These are phyloP conservation scores for Suillus tomentosus DNA, from an alignment of 768 basidiomycete genomes.

Conservation along the genomic window DNA sequence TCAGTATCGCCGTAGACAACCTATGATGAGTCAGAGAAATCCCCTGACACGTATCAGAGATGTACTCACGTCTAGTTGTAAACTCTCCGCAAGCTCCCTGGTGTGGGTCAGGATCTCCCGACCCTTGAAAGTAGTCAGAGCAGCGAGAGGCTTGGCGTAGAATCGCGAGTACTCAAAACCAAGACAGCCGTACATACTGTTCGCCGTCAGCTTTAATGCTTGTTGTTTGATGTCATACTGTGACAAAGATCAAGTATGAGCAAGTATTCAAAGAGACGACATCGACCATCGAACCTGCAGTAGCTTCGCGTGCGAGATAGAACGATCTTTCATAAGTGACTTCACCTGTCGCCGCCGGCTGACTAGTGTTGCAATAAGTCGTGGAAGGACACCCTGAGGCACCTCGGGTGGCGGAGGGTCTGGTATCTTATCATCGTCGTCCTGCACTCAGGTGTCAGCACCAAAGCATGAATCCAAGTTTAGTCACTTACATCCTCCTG, in stretches of 20 bases:
- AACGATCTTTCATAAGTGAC: constrained; percentile 88
- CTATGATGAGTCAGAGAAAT: constrained; percentile 40
- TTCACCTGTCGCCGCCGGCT: constrained; percentile 89
- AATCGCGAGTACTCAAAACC: constrained; percentile 97
- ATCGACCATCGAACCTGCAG: constrained; percentile 63
- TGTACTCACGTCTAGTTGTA: constrained; percentile 84
- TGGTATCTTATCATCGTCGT: constrained; percentile 82
- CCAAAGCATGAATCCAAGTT: constrained; percentile 8
- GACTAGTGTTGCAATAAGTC: constrained; percentile 96
- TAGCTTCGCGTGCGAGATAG: constrained; percentile 68
- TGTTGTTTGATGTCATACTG: constrained; percentile 98
- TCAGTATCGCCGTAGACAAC: constrained; percentile 99
- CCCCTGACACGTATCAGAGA: background rate
- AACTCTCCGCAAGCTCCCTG: constrained; percentile 85
- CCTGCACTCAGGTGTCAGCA: constrained; percentile 30
- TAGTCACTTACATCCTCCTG: constrained; percentile 53
- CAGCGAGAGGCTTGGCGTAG: constrained; percentile 95
- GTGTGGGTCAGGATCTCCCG: constrained; percentile 96
- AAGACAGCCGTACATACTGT: constrained; percentile 99
- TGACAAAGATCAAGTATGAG: constrained; percentile 6
- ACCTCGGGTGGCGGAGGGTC: constrained; percentile 78
- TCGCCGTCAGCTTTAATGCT: constrained; percentile 96
- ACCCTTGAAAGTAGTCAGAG: constrained; percentile 96
- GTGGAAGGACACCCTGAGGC: constrained; percentile 88
- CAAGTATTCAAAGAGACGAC: background rate